Evolutionary conservation across 345 rosid genomes (phyloP).

Genomic region (Heritiera littoralis): DNA sequence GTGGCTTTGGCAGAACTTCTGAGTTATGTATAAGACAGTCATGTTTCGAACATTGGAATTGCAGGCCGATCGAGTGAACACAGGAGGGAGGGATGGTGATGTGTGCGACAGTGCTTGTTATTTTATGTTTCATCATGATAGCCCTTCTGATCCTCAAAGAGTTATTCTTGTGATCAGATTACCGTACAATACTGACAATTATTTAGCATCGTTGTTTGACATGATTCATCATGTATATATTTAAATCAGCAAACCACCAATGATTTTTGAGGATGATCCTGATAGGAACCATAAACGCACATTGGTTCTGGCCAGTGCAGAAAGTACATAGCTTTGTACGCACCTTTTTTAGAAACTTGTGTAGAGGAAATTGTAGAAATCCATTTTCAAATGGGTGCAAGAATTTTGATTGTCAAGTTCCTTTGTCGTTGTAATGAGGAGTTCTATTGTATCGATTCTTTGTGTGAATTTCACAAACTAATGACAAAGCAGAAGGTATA

Average conservation of each 20-base stretch:
- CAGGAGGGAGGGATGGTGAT: conserved; percentile 91
- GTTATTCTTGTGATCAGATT: conserved; percentile 46
- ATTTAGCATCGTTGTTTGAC: not conserved
- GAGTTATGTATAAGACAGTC: not conserved
- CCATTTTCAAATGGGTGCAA: not conserved
- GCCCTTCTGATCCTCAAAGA: conserved; percentile 76
- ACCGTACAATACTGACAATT: not conserved
- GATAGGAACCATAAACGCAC: not conserved
- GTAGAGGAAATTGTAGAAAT: not conserved
- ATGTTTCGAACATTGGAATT: not conserved
- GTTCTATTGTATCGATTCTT: not conserved
- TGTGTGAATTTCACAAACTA: conserved; percentile 8
- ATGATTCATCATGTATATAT: conserved; percentile 3
- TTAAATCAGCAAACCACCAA: not conserved
- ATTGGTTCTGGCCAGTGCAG: not conserved
- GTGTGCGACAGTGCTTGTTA: conserved; percentile 77
- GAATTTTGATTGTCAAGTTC: not conserved
- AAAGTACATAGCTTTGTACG: not conserved
- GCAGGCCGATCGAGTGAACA: conserved; percentile 78
- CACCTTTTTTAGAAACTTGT: not conserved
- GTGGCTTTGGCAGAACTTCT: not conserved
- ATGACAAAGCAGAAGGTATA: not conserved
- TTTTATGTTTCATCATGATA: conserved; percentile 84
- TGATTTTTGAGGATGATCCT: not conserved
- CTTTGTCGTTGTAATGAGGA: not conserved